Evolutionary conservation across 129 eudicot genomes (phyloP).

Genomic region (Centaurea solstitialis): DNA sequence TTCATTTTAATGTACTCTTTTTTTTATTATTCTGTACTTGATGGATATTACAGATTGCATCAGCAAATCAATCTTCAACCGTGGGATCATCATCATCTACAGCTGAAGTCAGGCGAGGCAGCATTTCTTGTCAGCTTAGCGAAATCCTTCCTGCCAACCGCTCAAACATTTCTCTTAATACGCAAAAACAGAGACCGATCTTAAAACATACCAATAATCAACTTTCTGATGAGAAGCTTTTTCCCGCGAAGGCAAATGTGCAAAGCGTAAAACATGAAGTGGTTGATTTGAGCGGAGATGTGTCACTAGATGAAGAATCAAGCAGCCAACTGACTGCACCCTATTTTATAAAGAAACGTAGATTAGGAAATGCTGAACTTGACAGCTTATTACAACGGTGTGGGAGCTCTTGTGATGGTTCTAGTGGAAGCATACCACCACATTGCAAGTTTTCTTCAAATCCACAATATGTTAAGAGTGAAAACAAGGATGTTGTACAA

Average conservation of each 20-base stretch:
- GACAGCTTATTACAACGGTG: slow-evolving; percentile 28
- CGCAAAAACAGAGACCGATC: slow-evolving; percentile 32
- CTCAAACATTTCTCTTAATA: slow-evolving; percentile 41
- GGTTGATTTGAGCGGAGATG: slow-evolving; percentile 38
- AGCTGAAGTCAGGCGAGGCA: slow-evolving; percentile 36
- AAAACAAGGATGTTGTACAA: slow-evolving; percentile 24
- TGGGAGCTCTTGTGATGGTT: slow-evolving; percentile 33
- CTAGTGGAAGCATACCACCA: background rate
- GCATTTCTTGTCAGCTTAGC: slow-evolving; percentile 27
- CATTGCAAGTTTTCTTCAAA: slow-evolving; percentile 23
- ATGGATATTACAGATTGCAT: slow-evolving; percentile 36
- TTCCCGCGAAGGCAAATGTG: slow-evolving; percentile 10
- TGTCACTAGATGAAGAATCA: slow-evolving; percentile 27
- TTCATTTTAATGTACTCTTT: background rate
- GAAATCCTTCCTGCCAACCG: slow-evolving; percentile 90
- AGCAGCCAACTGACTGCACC: slow-evolving; percentile 39
- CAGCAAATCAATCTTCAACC: slow-evolving; percentile 32
- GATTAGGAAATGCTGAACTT: slow-evolving; percentile 32
- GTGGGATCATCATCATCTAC: slow-evolving; percentile 39
- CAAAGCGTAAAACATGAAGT: slow-evolving; percentile 18
- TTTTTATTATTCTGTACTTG: slow-evolving; percentile 15
- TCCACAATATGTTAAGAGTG: slow-evolving; percentile 8
- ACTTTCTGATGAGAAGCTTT: slow-evolving; percentile 24
- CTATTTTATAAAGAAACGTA: slow-evolving; percentile 58
- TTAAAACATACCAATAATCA: slow-evolving; percentile 35